Conservation (phyloP, 1,284 basidiomycete genomes). For the Phellopilus nigrolimitatus region DNA sequence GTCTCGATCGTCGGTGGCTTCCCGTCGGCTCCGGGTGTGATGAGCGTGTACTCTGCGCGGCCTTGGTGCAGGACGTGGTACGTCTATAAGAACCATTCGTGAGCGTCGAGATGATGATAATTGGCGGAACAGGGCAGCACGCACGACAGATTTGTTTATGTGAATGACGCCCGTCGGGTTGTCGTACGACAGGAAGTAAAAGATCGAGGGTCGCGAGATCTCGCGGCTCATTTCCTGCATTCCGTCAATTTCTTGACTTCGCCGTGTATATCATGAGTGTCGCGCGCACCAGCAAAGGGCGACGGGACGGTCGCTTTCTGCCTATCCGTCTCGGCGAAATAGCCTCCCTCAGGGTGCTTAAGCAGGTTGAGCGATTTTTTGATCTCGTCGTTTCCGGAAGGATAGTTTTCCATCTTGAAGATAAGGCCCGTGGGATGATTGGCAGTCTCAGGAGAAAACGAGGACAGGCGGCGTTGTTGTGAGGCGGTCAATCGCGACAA, state of each 20-base stretch:
- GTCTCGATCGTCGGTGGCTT: slow-evolving; percentile 33
- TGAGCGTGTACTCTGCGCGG: slow-evolving; percentile 44
- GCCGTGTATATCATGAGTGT: neutral
- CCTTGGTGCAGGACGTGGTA: slow-evolving; percentile 47
- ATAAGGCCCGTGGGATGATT: too few relatives aligned
- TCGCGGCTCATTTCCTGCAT: slow-evolving; percentile 28
- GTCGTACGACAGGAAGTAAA: slow-evolving; percentile 41
- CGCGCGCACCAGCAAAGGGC: slow-evolving; percentile 34
- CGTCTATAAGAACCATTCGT: slow-evolving; percentile 31
- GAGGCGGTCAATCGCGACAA: too few relatives aligned
- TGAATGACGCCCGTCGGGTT: slow-evolving; percentile 39
- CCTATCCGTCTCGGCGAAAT: slow-evolving; percentile 38
- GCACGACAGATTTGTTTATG: slow-evolving; percentile 42
- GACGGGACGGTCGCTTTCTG: slow-evolving; percentile 32
- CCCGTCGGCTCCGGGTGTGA: slow-evolving; percentile 28
- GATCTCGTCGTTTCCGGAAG: slow-evolving; percentile 29
- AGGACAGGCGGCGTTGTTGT: too few relatives aligned
- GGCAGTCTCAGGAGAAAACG: too few relatives aligned
- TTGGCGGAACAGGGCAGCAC: slow-evolving; percentile 16
- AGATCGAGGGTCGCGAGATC: slow-evolving; percentile 40
- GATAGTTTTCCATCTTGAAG: slow-evolving; percentile 10
- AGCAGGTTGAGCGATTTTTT: slow-evolving; percentile 30
- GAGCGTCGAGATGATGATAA: neutral
- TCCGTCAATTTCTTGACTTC: neutral
- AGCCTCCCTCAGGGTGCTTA: slow-evolving; percentile 39